phyloP scores from a whole-genome alignment of 2,329 filamentous ascomycete genomes.

The Domatiomyces globalis region DNA sequence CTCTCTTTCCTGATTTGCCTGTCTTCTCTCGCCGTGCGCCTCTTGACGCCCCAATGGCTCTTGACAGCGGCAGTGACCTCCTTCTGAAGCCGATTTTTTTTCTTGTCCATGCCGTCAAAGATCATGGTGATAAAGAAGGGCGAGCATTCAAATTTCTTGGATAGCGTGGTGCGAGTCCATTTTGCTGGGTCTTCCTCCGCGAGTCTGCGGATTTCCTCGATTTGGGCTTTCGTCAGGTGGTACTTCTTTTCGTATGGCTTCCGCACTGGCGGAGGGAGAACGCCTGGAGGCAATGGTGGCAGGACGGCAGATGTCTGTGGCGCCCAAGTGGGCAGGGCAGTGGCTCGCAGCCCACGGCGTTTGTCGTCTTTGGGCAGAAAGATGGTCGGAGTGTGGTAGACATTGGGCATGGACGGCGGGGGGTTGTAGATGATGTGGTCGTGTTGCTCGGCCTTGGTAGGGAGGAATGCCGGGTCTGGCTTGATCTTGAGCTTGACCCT shows the following conservation, averaged over 20 bases:
- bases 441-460: slow-evolving; percentile 25
- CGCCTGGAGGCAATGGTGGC: slow-evolving; percentile 17
- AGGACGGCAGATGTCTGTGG: slow-evolving; percentile 14
- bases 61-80: slow-evolving; percentile 40
- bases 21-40: slow-evolving; percentile 47
- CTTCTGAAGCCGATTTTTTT: slow-evolving; percentile 35
- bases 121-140: slow-evolving; percentile 49
- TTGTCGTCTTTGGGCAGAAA: slow-evolving; percentile 49
- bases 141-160: slow-evolving; percentile 49
- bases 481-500: slow-evolving; percentile 38
- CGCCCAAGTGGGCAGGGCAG: slow-evolving; percentile 7
- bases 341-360: slow-evolving; percentile 31
- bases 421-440: slow-evolving; percentile 53
- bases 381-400: slow-evolving; percentile 50
- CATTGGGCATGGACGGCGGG: slow-evolving; percentile 47
- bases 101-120: slow-evolving; percentile 35
- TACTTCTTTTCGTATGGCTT: slow-evolving; percentile 44
- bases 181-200: slow-evolving; percentile 40
- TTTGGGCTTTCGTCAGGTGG: slow-evolving; percentile 42
- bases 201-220: slow-evolving; percentile 45
- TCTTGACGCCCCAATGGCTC: slow-evolving; percentile 46
- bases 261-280: slow-evolving; percentile 32
- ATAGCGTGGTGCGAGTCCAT: slow-evolving; percentile 47
- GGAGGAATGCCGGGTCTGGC: slow-evolving; percentile 38
- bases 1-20: slow-evolving; percentile 43